phyloP scores from a whole-genome alignment of 352 stramenopile genomes.

The Pythium utonaiense region DNA sequence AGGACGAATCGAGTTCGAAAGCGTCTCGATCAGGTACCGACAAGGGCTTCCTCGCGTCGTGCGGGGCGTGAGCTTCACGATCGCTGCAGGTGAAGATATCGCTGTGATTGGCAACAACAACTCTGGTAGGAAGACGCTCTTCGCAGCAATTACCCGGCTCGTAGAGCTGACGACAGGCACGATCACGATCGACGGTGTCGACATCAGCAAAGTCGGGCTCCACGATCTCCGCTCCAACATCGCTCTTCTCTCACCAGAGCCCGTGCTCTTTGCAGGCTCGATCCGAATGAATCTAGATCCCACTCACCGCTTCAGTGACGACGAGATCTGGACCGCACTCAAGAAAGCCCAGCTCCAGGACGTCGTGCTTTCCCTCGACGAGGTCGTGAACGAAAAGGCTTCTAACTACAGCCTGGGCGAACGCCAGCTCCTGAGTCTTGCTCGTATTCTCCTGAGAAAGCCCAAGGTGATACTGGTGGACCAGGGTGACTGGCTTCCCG shows the following conservation, averaged over 20 bases:
- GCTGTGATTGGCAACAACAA: conserved; percentile 18
- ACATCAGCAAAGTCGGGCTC: conserved; percentile 43
- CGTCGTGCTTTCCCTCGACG: conserved; percentile 53
- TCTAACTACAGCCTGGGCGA: conserved; percentile 93
- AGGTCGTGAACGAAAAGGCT: conserved; percentile 80
- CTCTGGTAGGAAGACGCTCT: conserved; percentile 33
- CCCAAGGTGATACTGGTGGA: conserved; percentile 45
- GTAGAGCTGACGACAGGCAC: conserved; percentile 32
- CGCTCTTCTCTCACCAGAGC: conserved; percentile 67
- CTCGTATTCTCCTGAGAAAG: conserved; percentile 83
- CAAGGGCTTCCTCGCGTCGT: conserved; percentile 32
- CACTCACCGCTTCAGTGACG: conserved; percentile 55
- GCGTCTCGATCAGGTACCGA: conserved; percentile 35
- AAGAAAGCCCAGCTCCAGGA: conserved; percentile 24
- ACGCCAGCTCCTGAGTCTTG: conserved; percentile 92
- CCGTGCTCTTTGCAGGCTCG: conserved; percentile 86
- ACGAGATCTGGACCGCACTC: conserved; percentile 33
- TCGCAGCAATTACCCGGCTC: conserved; percentile 31
- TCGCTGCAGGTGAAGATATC: conserved; percentile 22
- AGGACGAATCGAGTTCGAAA: conserved; percentile 26
- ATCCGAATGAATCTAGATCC: conserved; percentile 89
- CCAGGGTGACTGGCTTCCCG: conserved; percentile 10
- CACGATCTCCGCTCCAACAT: conserved; percentile 28
- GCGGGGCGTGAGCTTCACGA: conserved; percentile 21
- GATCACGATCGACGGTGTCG: conserved; percentile 83